Evolutionary conservation across 495 filamentous ascomycete species (phyloP).

Genomic region (Diplogelasinospora grovesii): DNA sequence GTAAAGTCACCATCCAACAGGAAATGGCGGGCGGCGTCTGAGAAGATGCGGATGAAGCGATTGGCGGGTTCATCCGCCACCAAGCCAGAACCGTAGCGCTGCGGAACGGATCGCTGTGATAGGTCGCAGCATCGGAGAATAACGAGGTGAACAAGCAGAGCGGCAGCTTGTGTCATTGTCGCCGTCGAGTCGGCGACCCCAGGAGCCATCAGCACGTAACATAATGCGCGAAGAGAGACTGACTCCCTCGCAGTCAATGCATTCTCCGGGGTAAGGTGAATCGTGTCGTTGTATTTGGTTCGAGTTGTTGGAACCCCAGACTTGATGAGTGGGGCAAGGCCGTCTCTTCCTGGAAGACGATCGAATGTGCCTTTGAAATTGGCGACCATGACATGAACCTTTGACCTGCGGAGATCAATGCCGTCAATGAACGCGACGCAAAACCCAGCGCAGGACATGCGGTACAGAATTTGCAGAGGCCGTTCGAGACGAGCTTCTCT

Average conservation of each 20-base stretch:
- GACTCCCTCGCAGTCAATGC: conserved; percentile 11
- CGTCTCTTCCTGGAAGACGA: too few species aligned
- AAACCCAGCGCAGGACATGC: conserved; percentile 12
- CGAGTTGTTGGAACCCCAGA: too few species aligned
- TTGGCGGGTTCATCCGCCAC: conserved; percentile 18
- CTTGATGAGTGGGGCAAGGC: too few species aligned
- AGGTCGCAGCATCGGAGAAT: conserved; percentile 19
- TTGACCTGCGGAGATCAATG: conserved; percentile 26
- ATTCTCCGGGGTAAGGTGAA: neutral
- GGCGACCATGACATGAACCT: conserved; percentile 8
- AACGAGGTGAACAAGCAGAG: conserved; percentile 27
- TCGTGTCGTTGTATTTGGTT: too few species aligned
- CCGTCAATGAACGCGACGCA: conserved; percentile 23
- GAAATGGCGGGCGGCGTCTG: neutral
- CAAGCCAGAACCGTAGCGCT: neutral
- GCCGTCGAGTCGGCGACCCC: neutral
- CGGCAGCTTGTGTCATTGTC: conserved; percentile 8
- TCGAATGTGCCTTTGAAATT: neutral
- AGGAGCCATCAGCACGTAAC: neutral
- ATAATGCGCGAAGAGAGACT: conserved; percentile 12
- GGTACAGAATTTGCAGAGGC: conserved; percentile 5
- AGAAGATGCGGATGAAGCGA: conserved; percentile 3
- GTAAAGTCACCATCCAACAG: conserved; percentile 6
- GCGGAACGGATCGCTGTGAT: conserved; percentile 17
- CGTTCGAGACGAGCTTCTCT: neutral